phyloP scores from a whole-genome alignment of 176 grass and related monocot genomes.

The Hsuehochloa calcarea region DNA sequence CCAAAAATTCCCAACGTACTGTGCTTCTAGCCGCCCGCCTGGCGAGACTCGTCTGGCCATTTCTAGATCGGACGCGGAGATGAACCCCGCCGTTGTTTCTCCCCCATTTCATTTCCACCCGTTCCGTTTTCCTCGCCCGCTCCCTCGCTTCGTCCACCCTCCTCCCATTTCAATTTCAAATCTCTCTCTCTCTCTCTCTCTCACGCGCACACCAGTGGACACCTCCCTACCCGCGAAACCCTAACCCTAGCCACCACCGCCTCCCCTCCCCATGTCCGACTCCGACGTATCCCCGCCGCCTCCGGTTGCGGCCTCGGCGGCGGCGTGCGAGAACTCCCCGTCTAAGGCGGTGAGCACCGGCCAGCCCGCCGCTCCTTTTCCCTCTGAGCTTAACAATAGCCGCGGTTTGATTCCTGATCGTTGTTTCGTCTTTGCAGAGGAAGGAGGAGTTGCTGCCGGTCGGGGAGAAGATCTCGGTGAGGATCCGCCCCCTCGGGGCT shows the following conservation, averaged over 20 bases:
- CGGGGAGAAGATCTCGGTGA: constrained; percentile 76
- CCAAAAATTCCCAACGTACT: too few species aligned
- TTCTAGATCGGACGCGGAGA: too few species aligned
- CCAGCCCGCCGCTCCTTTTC: too few species aligned
- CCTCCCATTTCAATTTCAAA: constrained; percentile 31
- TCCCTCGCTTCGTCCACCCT: background rate
- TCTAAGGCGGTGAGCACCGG: constrained; percentile 39
- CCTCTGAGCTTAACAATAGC: background rate
- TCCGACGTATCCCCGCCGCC: constrained; percentile 38
- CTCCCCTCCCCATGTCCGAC: constrained; percentile 46
- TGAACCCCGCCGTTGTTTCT: too few species aligned
- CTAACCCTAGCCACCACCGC: constrained; percentile 32
- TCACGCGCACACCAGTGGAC: background rate
- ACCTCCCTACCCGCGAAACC: constrained; percentile 24
- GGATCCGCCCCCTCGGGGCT: background rate
- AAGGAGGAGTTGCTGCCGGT: constrained; percentile 58
- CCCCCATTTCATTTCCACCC: background rate
- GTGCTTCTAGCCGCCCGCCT: too few species aligned
- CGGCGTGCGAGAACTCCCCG: background rate
- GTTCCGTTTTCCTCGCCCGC: background rate
- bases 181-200: constrained; percentile 27
- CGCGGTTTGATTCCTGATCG: background rate
- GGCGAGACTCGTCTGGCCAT: too few species aligned
- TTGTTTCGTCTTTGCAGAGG: constrained; percentile 36
- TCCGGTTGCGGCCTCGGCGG: background rate